phyloP scores from a whole-genome alignment of 352 stramenopile species.

The Globisporangium mamillatum region DNA sequence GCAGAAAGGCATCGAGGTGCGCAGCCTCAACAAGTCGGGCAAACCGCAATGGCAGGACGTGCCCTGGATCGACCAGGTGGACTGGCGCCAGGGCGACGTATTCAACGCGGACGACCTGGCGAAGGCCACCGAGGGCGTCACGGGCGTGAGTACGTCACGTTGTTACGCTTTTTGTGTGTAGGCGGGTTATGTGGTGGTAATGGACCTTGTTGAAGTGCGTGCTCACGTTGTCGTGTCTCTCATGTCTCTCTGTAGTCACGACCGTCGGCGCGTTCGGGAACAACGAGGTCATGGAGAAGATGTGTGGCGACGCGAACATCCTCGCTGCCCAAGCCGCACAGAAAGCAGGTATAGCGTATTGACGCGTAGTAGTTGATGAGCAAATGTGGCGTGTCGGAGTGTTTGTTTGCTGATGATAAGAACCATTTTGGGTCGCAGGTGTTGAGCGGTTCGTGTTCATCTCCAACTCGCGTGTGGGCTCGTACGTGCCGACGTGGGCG shows the following conservation, averaged over 20 bases:
- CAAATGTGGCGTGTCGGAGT: neutral
- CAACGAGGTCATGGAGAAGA: conserved; percentile 88
- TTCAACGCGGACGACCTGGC: conserved; percentile 69
- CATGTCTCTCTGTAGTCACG: conserved; percentile 43
- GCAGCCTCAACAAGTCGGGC: conserved; percentile 81
- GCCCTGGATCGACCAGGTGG: conserved; percentile 81
- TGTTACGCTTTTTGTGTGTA: neutral
- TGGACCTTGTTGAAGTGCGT: neutral
- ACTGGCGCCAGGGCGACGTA: conserved; percentile 85
- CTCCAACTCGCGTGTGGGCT: conserved; percentile 89
- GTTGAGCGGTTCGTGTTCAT: conserved; percentile 88
- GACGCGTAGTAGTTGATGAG: neutral
- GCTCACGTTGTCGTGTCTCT: neutral
- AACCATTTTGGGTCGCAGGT: conserved; percentile 17
- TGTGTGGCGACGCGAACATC: conserved; percentile 88
- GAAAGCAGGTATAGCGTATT: conserved; percentile 36
- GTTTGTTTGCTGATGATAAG: neutral
- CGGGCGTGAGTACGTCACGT: conserved; percentile 63
- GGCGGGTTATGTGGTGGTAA: neutral
- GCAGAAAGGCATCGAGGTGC: conserved; percentile 84
- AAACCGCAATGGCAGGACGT: conserved; percentile 79
- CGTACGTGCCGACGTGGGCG: conserved; percentile 62
- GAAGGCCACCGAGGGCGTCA: conserved; percentile 69
- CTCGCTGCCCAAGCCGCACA: conserved; percentile 69
- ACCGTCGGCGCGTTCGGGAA: conserved; percentile 86